Evolutionary conservation across 169 alveolate genomes (phyloP), one percentile per base, ranked within the genome.

Genomic region (Besnoitia besnoiti): DNA sequence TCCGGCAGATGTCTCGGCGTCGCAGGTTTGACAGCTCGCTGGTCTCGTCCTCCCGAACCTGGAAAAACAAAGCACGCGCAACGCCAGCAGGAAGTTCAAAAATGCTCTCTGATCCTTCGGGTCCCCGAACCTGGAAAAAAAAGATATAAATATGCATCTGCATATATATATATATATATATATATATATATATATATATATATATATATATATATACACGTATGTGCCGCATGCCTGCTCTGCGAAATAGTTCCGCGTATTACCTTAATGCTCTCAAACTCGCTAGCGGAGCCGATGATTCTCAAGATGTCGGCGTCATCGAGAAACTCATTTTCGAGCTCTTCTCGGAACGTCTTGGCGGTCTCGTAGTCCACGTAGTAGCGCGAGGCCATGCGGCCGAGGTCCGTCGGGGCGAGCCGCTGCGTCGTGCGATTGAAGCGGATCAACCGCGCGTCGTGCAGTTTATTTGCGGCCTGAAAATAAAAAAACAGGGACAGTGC

Each of bases 301-400:
- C 85, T 49, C 50, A 94, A 80, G 35, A 94, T 76, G 55, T 84
- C 80, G 40, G 49, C 93, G 42, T 85, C 94, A 40, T 39, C 37
- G 49, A 44, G 89, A 73, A 62, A 79, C 35, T 35, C 84, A 14
- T 40, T 59, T 19, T 47, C 77, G 59, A 93, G 73, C n/a, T 90
- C 92, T 75, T 73, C 62, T 24, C 89, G 67, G 30, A 88, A 95
- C 40, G 37, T 33, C 24, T 50, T 85, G 21, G 95, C 95, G 19
- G 98, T 97, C 93, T 96, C 98, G 94, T 95, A 97, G 84, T 96
- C 98, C 39, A 97, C 96, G 91, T 97, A 97, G 88, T 93, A 97
- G 61, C 95, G 94, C 46, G 98, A 97, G 12, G 98, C 99, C 40
- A 97, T 96, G 21, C 98, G 92, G 8, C 99, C 99, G 93, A 97